These are phyloP conservation scores for Aurantiochytrium sp. DNA, from an alignment of 108 stramenopile genomes.

Conservation along the genomic window DNA sequence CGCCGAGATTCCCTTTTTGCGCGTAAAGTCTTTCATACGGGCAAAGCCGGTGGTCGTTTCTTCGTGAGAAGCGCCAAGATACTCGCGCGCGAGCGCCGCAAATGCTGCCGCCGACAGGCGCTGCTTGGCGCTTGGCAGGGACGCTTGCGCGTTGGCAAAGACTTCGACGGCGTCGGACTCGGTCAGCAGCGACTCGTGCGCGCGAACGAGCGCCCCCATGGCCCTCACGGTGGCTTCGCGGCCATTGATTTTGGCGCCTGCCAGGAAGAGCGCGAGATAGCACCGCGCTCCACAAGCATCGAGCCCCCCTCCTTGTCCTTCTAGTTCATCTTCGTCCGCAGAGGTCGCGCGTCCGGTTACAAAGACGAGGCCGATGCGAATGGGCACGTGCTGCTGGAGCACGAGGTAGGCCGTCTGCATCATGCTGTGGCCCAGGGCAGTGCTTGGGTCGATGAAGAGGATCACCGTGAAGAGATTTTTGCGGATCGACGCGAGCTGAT, in stretches of 20 bases:
- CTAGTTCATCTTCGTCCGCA: too few species aligned
- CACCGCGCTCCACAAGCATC: neutral
- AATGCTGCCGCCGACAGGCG: neutral
- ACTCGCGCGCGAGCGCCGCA: neutral
- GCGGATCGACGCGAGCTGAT: constrained; percentile 40
- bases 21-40: neutral
- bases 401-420: constrained; percentile 23
- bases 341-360: too few species aligned
- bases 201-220: neutral
- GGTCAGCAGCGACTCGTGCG: neutral
- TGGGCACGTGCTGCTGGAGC: constrained; percentile 38
- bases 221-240: neutral
- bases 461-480: constrained; percentile 53
- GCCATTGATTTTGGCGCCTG: neutral
- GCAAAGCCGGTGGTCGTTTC: neutral
- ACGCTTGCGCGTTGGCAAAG: neutral
- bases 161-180: neutral
- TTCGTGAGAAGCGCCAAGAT: neutral
- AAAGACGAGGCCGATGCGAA: constrained; percentile 53
- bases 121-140: neutral
- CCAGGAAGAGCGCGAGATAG: neutral
- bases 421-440: constrained; percentile 24
- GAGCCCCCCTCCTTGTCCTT: too few species aligned
- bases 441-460: constrained; percentile 40
- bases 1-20: neutral